Evolutionary conservation across 495 filamentous ascomycete species (phyloP), one percentile per base, ranked within the genome.

Genomic region (Staphylotrichum tortipilum): DNA sequence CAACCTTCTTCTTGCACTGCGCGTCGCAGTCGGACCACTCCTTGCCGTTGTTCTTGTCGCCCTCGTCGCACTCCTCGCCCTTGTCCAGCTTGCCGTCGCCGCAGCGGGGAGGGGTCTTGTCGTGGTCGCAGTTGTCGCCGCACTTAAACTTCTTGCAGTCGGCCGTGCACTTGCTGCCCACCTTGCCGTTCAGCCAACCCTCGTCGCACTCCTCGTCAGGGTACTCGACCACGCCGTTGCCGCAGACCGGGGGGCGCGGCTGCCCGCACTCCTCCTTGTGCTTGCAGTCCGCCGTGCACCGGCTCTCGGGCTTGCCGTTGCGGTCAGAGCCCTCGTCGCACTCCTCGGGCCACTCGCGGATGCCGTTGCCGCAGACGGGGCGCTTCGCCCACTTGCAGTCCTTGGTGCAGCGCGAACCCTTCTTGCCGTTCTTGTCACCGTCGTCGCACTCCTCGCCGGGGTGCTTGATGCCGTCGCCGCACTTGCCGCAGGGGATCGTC

Each of bases 21-120:
- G 44, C 23, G 44, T 46, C 44, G 52, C 56, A 59, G 17, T 14
- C 10, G 11, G 48, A 48, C 34, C 36, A 47, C 1, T 48, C 24
- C 22, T 43, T 44, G 24, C 56, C 56, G 56, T 59, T 59, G 43
- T 54, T 50, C 23, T 7, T 3, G n/a, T 14, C 42, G 17, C 56
- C 56, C 26, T 59, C 56, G 44, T 59, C 56, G 45, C 56, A 59
- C 21, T 59, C 52, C 24, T 59, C 56, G 21, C 49, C 52, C 11
- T 33, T 15, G 36, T 56, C 54, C 2, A 55, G 33, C 30, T 34
- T 34, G 26, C 49, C 54, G 45, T 56, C 44, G 14, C 54, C 54
- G 45, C 54, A 56, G 35, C 36, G 26, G 26, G 18, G 9, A 1
- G 36, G 17, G 11, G 21, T 26, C 11, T 31, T 22, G n/a, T 30